Evolutionary conservation across 192 early-diverging fungal species (phyloP).

Genomic region (Coemansia reversa): DNA sequence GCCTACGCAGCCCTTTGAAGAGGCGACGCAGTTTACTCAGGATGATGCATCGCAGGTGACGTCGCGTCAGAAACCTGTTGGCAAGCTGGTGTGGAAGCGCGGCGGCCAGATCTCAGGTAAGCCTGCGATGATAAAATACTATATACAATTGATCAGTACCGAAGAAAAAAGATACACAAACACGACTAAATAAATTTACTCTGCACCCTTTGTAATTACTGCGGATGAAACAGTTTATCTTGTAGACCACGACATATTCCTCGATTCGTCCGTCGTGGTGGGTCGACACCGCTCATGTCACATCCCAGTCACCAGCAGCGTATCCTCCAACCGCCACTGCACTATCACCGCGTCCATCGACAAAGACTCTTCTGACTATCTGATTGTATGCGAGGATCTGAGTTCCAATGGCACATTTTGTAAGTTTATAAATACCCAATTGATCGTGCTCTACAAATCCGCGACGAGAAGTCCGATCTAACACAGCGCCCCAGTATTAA

Average conservation of each 20-base stretch:
- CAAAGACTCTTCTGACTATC: constrained; percentile 29
- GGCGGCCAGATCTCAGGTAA: constrained; percentile 42
- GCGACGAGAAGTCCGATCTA: constrained; percentile 9
- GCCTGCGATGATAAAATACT: background rate
- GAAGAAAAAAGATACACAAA: background rate
- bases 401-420: constrained; percentile 64
- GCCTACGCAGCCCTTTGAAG: constrained; percentile 57
- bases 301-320: constrained; percentile 44
- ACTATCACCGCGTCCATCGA: constrained; percentile 38
- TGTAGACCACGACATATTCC: constrained; percentile 49
- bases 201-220: background rate
- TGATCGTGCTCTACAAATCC: background rate
- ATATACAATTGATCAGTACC: background rate
- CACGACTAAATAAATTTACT: background rate
- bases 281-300: constrained; percentile 55
- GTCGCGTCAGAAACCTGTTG: constrained; percentile 42
- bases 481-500: background rate
- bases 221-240: background rate
- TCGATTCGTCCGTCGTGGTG: constrained; percentile 44
- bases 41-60: constrained; percentile 35
- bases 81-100: constrained; percentile 53
- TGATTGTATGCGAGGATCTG: constrained; percentile 55
- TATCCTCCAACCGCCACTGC: constrained; percentile 59
- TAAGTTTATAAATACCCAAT: background rate
- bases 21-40: constrained; percentile 44